phyloP scores from a whole-genome alignment of 148 eudicot genomes.

The Suaeda aralocaspica region DNA sequence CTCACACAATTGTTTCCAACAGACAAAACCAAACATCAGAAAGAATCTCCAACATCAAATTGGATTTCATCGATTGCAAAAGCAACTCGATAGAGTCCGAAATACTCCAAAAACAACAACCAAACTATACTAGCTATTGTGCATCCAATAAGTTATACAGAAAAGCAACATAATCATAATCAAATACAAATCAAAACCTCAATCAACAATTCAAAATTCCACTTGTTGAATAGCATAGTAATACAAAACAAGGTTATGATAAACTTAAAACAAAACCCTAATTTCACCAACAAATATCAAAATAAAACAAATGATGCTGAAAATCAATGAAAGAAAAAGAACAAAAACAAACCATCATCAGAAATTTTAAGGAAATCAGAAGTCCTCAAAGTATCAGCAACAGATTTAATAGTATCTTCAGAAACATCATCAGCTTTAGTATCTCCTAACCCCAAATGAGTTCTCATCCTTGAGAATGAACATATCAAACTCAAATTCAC shows the following conservation, averaged over 20 bases:
- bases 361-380: slow-evolving; percentile 73
- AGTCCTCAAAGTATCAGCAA: slow-evolving; percentile 62
- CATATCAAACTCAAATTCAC: slow-evolving; percentile 85
- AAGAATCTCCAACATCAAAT: neutral
- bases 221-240: no score
- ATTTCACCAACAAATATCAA: neutral
- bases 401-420: slow-evolving; percentile 66
- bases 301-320: neutral
- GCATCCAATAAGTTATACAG: neutral
- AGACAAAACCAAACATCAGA: neutral
- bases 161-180: neutral
- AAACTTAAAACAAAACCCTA: no score
- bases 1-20: neutral
- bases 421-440: slow-evolving; percentile 65
- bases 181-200: neutral
- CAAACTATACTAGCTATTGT: neutral
- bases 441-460: slow-evolving; percentile 63
- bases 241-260: no score
- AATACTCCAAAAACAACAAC: neutral
- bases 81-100: neutral
- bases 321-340: neutral
- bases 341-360: slow-evolving; percentile 60
- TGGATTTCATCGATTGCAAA: no score
- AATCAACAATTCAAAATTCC: neutral
- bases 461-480: slow-evolving; percentile 80